phyloP scores from a whole-genome alignment of 2,329 filamentous ascomycete genomes.

The Ceratocystiopsis sp. region DNA sequence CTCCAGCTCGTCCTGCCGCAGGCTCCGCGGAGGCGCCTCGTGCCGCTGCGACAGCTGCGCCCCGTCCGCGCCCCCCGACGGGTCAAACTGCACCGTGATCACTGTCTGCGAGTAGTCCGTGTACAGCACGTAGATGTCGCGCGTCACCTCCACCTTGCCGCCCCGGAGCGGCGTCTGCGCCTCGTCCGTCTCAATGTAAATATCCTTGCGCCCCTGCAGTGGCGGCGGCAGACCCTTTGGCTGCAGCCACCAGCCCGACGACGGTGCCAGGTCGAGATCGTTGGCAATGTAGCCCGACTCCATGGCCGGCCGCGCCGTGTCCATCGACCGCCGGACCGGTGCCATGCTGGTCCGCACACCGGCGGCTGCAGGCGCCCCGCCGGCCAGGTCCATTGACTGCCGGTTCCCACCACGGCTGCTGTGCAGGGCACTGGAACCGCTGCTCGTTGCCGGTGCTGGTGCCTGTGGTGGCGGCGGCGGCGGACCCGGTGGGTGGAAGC shows the following conservation, averaged over 20 bases:
- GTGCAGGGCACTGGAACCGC: background rate
- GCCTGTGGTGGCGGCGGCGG: conserved; percentile 23
- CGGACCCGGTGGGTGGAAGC: conserved; percentile 3
- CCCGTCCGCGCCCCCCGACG: conserved; percentile 35
- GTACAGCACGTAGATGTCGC: conserved; percentile 76
- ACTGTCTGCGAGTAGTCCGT: conserved; percentile 94
- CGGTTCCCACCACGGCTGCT: background rate
- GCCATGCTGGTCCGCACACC: conserved; percentile 22
- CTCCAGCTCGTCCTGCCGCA: conserved; percentile 89
- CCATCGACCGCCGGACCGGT: conserved; percentile 55
- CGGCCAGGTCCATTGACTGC: conserved; percentile 5
- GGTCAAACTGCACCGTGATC: conserved; percentile 63
- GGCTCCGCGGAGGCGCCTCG: conserved; percentile 60
- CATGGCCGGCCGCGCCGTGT: conserved; percentile 54
- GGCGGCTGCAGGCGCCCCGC: conserved; percentile 10
- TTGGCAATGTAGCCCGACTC: conserved; percentile 76
- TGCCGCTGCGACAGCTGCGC: conserved; percentile 71
- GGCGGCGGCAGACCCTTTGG: conserved; percentile 62
- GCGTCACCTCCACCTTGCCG: conserved; percentile 54
- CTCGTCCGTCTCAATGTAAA: conserved; percentile 71
- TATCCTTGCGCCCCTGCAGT: conserved; percentile 67
- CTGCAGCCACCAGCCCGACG: conserved; percentile 76
- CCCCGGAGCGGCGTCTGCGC: conserved; percentile 51
- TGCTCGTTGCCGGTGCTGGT: background rate
- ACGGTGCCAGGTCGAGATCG: conserved; percentile 62